Evolutionary conservation across 2,329 filamentous ascomycete species (phyloP), one percentile per base, ranked within the genome.

Genomic region (Xylariaceae sp.): DNA sequence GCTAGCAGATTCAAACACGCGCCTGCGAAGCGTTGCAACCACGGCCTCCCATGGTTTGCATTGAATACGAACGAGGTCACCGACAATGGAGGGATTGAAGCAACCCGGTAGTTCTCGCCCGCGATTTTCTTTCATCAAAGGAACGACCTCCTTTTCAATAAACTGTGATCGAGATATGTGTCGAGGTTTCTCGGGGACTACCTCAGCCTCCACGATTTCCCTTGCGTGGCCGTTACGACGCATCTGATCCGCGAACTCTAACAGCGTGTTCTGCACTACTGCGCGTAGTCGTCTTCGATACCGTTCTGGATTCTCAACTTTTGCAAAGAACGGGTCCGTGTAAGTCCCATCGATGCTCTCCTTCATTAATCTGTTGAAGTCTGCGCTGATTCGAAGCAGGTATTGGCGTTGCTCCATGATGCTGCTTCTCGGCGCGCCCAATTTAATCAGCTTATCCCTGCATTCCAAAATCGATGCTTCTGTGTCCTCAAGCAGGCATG

Each of bases 341-440:
- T 74, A 74, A 1, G 52, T 57, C 1, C 72, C 72, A 15, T 72
- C 67, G 3, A 72, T 60, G 1, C 72, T 64, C 11, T 60, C 65
- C 13, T 63, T 67, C 15, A 69, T 62, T 6, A 73, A 50, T 0
- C 10, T n/a, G 3, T 66, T 58, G 54, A 74, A 71, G 1, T 69
- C 11, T 37, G 61, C 50, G 61, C 72, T 73, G 47, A 71, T 54
- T 10, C 56, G 51, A 1, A 71, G 49, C 1, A 74, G 66, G 34
- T 73, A 69, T 7, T 55, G 58, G 1, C 66, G 66, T 63, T 74
- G 69, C 10, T 73, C 66, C 1, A 48, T 37, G 9, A 53, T 34
- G 7, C 55, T 71, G 0, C 51, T 44, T 10, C 72, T 61, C 2
- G 64, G 63, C 2, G 56, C 47, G 0, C 72, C 72, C 0, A 74